Evolutionary conservation across 495 filamentous ascomycete species (phyloP), one percentile per base, ranked within the genome.

Genomic region (Xylaria longipes): DNA sequence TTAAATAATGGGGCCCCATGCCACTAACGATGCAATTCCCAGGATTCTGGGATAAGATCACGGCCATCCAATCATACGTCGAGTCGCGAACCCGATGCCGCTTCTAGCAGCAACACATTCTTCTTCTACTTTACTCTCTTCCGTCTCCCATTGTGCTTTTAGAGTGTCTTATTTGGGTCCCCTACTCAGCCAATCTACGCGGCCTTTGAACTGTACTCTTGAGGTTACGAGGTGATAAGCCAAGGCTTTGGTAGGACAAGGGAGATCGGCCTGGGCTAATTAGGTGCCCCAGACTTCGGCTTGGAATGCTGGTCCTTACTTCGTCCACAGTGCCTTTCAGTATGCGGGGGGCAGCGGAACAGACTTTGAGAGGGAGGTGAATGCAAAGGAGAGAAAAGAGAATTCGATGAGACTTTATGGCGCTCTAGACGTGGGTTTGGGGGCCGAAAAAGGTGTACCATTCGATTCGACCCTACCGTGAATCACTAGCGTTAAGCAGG

Each of bases 11-110:
- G 63, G 68, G 57, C 33, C 11, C 35, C 25, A 22, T 58, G 27
- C 66, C 45, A 5, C 60, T 63, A 63, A 35, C 65, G 65, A 70
- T 73, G 66, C 71, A 70, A 41, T 65, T 73, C 71, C 71, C 71
- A 66, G 71, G 71, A 67, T 73, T 58, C 67, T 50, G 71, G 71
- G 61, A 73, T 68, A 46, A 57, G 61, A 66, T 62, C 45, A 35
- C 22, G 29, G 14, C 33, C 3, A 29, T 9, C 69, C 69, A 71
- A 71, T 71, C 69, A 71, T 17, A 33, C 25, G 29, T 37, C 17
- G n/a, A 20, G 29, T 37, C 46, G 25, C 37, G 65, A 68, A 37
- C 50, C 52, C 31, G 63, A 67, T 35, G 50, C 41, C 33, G 46
- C 20, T 54, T 50, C 27, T 29, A 46, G 46, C 35, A 56, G 60